Base-by-base conservation (phyloP, 2,329 filamentous ascomycete species). In the Alternaria brassicae region DNA sequence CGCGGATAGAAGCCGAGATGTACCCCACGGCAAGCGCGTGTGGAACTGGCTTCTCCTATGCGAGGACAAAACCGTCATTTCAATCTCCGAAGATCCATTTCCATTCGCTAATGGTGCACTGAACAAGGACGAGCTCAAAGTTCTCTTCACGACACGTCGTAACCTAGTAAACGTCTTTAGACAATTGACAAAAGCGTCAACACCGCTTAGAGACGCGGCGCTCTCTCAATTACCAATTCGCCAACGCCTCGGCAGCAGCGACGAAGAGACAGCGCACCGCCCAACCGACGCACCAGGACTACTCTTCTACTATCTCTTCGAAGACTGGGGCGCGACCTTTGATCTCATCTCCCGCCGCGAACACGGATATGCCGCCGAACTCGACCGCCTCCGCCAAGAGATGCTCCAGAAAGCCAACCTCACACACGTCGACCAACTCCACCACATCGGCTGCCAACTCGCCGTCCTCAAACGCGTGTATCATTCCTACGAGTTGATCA, bases 41-140 rank as follows among this genome's bases (percentile, higher is more conserved):
- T 93, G 89, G 89, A 88, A 88, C 19, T 93, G 90, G 90, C 81
- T 92, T 5, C 78, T 90, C 4, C 75, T 92, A 8, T 90, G 87
- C 63, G 82, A 88, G 65, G 89, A 92, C 86, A 87, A 86, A 63
- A 92, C 89, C 0, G 84, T 92, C 36, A 84, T 92, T 53, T 89
- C 89, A 0, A 86, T 92, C 39, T 86, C 90, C 56, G 90, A 92
- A 71, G 81, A 84, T 57, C 81, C 81, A 0, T 83, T 80, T 44
- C 81, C 81, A 0, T 78, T 75, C 36, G 61, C 60, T 21, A 69
- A 76, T 13, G 73, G 74, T 42, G 66, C 72, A 75, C 58, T 81
- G 15, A 77, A 77, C 21, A 61, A 70, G 36, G 53, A 82, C 66
- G 67, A 85, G 50, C 77, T 81, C 19, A 81, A 77, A 70, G 82